A percentile compares a stretch with the other conserved stretches of the same genome.
phyloP scores from a whole-genome alignment of 495 filamentous ascomycete genomes.

The Cercophora samala region DNA sequence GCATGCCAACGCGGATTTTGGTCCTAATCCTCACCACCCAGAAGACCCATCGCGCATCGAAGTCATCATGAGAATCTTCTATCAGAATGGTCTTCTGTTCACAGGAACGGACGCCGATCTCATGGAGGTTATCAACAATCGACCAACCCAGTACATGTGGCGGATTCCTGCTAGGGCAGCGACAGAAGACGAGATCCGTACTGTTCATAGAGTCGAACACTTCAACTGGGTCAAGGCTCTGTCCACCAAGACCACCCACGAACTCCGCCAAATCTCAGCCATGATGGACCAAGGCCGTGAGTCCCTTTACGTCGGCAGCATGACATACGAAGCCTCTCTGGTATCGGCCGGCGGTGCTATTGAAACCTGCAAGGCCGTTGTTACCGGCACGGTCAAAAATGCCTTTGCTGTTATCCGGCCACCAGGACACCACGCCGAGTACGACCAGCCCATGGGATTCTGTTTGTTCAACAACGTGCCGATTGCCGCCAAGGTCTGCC shows the following conservation, averaged over 20 bases:
- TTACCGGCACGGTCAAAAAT: conserved; percentile 77
- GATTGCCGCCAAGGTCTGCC: conserved; percentile 81
- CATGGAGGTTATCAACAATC: conserved; percentile 41
- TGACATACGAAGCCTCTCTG: conserved; percentile 74
- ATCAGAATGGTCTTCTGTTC: conserved; percentile 68
- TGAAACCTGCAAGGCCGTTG: conserved; percentile 85
- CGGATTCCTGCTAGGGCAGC: conserved; percentile 74
- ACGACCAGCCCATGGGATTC: conserved; percentile 80
- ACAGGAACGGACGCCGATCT: conserved; percentile 48
- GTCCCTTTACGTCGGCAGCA: conserved; percentile 84
- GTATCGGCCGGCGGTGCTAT: conserved; percentile 93
- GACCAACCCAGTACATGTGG: conserved; percentile 60
- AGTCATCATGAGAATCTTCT: conserved; percentile 82
- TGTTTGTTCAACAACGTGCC: conserved; percentile 97
- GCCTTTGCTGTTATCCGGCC: conserved; percentile 92
- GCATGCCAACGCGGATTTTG: conserved; percentile 75
- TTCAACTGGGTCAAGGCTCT: conserved; percentile 71
- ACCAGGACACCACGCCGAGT: conserved; percentile 92
- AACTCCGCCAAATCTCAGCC: conserved; percentile 57
- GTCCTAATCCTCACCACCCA: conserved; percentile 71
- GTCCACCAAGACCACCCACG: conserved; percentile 48
- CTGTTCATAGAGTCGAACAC: conserved; percentile 72
- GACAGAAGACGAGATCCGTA: conserved; percentile 68
- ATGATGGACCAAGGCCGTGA: conserved; percentile 62
- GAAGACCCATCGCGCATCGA: conserved; percentile 90